phyloP scores from a whole-genome alignment of 2,329 filamentous ascomycete genomes.

The Pyrenochaeta sp. region DNA sequence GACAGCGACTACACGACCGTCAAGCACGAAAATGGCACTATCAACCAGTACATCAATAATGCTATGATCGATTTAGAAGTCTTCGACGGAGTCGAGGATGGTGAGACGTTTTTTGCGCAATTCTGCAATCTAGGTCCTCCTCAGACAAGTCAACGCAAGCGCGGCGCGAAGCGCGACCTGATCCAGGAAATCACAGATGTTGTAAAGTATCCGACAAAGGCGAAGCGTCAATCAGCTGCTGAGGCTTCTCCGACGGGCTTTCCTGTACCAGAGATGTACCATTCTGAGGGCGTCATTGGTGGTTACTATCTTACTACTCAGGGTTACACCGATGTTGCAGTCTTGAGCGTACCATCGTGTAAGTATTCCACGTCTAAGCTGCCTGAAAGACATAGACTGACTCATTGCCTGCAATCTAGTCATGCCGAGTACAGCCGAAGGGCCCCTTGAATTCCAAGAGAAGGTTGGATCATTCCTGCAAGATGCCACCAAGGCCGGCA shows the following conservation, averaged over 20 bases:
- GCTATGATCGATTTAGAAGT: conserved; percentile 18
- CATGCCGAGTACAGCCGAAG: conserved; percentile 15
- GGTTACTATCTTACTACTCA: conserved; percentile 54
- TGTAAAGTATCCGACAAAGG: conserved; percentile 8
- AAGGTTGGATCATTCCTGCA: conserved; percentile 53
- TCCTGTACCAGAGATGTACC: conserved; percentile 41
- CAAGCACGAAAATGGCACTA: conserved; percentile 36
- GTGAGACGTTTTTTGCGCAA: conserved; percentile 43
- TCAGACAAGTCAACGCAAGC: conserved; percentile 7
- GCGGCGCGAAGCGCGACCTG: neutral
- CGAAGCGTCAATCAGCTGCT: conserved; percentile 10
- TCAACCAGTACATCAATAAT: conserved; percentile 21
- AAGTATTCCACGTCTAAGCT: too few relatives aligned
- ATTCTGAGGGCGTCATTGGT: conserved; percentile 36
- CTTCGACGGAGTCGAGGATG: conserved; percentile 42
- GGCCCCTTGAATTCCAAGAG: conserved; percentile 39
- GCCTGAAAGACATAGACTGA: too few relatives aligned
- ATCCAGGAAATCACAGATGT: neutral
- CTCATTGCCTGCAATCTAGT: conserved; percentile 16
- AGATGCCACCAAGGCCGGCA: conserved; percentile 54
- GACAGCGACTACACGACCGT: conserved; percentile 27
- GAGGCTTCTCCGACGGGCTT: conserved; percentile 32
- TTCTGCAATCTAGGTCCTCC: conserved; percentile 32
- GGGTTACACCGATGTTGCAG: conserved; percentile 52
- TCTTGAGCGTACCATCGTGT: conserved; percentile 48